A percentile compares a stretch with the other conserved stretches of the same genome.
phyloP scores from a whole-genome alignment of 495 filamentous ascomycete species.

The Trichoderma asperelloides region DNA sequence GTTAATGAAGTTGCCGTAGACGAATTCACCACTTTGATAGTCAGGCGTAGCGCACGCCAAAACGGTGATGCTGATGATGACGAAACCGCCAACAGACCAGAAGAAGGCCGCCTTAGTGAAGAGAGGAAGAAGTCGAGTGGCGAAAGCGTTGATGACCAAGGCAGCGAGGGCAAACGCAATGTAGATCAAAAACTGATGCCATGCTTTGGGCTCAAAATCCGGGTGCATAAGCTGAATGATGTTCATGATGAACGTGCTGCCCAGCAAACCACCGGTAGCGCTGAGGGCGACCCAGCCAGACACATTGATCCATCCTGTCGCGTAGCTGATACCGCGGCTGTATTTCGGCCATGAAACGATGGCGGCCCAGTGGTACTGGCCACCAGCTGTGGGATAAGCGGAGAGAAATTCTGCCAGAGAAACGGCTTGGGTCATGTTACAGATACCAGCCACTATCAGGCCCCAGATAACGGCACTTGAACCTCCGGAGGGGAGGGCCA shows the following conservation, averaged over 20 bases:
- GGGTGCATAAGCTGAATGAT: constrained; percentile 21
- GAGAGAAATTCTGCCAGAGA: constrained; percentile 69
- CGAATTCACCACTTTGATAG: constrained; percentile 52
- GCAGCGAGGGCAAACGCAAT: constrained; percentile 53
- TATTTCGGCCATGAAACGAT: constrained; percentile 50
- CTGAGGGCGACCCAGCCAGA: constrained; percentile 52
- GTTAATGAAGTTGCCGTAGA: constrained; percentile 35
- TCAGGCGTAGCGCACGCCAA: constrained; percentile 53
- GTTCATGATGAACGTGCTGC: constrained; percentile 25
- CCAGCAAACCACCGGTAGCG: constrained; percentile 23
- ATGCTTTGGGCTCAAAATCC: constrained; percentile 44
- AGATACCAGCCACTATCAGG: constrained; percentile 59
- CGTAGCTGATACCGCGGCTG: constrained; percentile 57
- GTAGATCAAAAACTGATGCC: constrained; percentile 75
- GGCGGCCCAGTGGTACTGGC: constrained; percentile 72
- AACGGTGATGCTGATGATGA: constrained; percentile 40
- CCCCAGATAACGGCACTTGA: constrained; percentile 51
- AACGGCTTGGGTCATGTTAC: constrained; percentile 59
- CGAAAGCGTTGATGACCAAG: constrained; percentile 59
- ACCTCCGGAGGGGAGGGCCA: constrained; percentile 45
- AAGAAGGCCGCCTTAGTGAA: constrained; percentile 56
- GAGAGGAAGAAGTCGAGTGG: constrained; percentile 51
- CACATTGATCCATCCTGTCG: constrained; percentile 69
- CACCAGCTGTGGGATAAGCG: constrained; percentile 60
- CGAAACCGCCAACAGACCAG: constrained; percentile 54